Percentiles rank a stretch among this genome's conserved stretches.
These are phyloP conservation scores for Ilyonectria sp. DNA, from an alignment of 2,329 filamentous ascomycete species.

Conservation along the genomic window DNA sequence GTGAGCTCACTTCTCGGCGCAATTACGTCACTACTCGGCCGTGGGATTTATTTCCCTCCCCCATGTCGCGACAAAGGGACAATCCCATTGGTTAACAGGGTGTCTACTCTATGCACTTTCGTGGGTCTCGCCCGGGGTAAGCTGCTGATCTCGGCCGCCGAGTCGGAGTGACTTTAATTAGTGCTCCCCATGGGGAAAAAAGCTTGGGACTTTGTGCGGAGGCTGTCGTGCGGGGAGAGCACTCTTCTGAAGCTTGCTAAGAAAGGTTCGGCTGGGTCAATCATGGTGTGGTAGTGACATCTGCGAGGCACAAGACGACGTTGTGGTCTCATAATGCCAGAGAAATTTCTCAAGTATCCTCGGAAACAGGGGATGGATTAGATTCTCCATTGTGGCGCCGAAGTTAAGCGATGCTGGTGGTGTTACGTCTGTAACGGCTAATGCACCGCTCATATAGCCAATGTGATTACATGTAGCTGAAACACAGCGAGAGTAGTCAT, in stretches of 20 bases:
- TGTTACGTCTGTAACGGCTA: no score
- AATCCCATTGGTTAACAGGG: background rate
- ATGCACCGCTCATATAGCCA: no score
- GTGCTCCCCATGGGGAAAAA: slow-evolving; percentile 10
- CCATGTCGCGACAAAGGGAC: background rate
- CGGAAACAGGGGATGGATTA: no score
- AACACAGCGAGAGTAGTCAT: no score
- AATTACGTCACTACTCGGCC: background rate
- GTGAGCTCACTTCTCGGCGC: slow-evolving; percentile 2
- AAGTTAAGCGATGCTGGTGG: no score
- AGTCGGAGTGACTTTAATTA: slow-evolving; percentile 35
- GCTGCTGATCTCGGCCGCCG: slow-evolving; percentile 29
- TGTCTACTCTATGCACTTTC: background rate
- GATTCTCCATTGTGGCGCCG: no score
- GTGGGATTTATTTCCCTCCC: background rate
- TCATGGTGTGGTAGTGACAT: no score
- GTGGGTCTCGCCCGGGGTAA: slow-evolving; percentile 23
- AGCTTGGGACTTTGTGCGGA: background rate
- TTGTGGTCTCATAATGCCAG: no score
- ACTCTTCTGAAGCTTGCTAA: background rate
- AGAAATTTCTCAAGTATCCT: no score
- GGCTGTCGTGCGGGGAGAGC: background rate
- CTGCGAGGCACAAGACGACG: no score
- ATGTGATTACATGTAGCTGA: no score
- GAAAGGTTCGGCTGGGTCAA: background rate